phyloP scores from a whole-genome alignment of 1,139 yeast genomes.

The Blastobotrys apis region DNA sequence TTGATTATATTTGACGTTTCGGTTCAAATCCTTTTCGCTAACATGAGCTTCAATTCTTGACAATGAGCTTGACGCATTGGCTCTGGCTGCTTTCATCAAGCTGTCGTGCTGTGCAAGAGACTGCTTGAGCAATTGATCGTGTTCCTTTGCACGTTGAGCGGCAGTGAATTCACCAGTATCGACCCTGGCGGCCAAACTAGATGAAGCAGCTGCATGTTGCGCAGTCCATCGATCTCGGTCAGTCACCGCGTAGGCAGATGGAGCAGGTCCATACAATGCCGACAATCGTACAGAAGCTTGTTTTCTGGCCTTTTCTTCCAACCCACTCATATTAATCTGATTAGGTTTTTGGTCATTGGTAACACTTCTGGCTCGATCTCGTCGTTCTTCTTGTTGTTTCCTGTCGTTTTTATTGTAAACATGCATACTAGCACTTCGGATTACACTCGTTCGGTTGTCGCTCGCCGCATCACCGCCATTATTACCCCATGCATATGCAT shows the following conservation, averaged over 20 bases:
- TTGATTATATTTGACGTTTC: slow-evolving; percentile 33
- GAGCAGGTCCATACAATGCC: slow-evolving; percentile 22
- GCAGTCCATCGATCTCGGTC: slow-evolving; percentile 17
- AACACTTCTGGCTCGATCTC: background rate
- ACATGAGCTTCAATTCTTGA: slow-evolving; percentile 40
- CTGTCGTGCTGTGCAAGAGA: slow-evolving; percentile 15
- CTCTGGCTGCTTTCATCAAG: slow-evolving; percentile 30
- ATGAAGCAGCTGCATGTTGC: slow-evolving; percentile 7
- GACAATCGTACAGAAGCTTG: slow-evolving; percentile 34
- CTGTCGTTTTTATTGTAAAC: slow-evolving; percentile 4
- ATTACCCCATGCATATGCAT: slow-evolving; percentile 35
- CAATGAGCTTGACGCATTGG: slow-evolving; percentile 33
- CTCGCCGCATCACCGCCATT: slow-evolving; percentile 2
- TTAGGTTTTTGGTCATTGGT: slow-evolving; percentile 1
- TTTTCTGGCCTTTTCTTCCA: slow-evolving; percentile 34
- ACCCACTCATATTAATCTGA: slow-evolving; percentile 22
- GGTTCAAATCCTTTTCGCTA: slow-evolving; percentile 35
- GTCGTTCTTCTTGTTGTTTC: background rate
- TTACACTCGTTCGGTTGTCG: background rate
- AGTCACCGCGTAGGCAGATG: slow-evolving; percentile 9
- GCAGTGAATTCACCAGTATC: background rate
- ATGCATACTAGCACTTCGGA: slow-evolving; percentile 9
- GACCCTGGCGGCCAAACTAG: background rate
- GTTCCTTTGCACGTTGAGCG: slow-evolving; percentile 16
- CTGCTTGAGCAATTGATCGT: slow-evolving; percentile 36